Conservation (phyloP, 441 rosid genomes). For the Erodium moschatum region DNA sequence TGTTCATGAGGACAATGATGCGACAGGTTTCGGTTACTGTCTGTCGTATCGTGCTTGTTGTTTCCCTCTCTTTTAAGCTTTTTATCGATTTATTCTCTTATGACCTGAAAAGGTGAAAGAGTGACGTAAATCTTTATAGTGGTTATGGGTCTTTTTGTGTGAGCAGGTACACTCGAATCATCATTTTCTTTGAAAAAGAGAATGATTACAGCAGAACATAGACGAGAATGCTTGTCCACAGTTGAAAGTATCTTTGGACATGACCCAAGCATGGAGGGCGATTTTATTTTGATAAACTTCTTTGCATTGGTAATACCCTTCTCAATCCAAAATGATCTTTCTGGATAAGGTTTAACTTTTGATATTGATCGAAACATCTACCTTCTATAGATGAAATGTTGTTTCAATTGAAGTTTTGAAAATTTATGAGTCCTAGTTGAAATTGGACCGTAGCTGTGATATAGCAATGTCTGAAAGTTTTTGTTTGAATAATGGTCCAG, state of each 20-base stretch:
- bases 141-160: conserved; percentile 13
- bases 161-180: conserved; percentile 28
- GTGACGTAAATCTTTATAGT: not conserved
- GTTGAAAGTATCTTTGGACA: conserved; percentile 47
- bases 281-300: conserved; percentile 69
- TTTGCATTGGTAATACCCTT: conserved; percentile 69
- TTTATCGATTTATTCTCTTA: not conserved
- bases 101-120: not conserved
- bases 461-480: conserved; percentile 12
- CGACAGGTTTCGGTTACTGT: conserved; percentile 29
- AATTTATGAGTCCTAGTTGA: not conserved
- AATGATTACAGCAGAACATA: conserved; percentile 39
- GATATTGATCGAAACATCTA: not conserved
- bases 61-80: not conserved
- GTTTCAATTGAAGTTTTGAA: not conserved
- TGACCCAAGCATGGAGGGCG: conserved; percentile 41
- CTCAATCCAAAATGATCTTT: not conserved
- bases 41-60: not conserved
- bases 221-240: conserved; percentile 53
- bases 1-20: conserved; percentile 20
- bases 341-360: conserved; percentile 13
- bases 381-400: not conserved
- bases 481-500: conserved; percentile 30
- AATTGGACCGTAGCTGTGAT: conserved; percentile 3
- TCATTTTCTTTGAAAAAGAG: conserved; percentile 33